Base-by-base conservation (phyloP, 352 stramenopile species). In the Vaucheria bursata region DNA sequence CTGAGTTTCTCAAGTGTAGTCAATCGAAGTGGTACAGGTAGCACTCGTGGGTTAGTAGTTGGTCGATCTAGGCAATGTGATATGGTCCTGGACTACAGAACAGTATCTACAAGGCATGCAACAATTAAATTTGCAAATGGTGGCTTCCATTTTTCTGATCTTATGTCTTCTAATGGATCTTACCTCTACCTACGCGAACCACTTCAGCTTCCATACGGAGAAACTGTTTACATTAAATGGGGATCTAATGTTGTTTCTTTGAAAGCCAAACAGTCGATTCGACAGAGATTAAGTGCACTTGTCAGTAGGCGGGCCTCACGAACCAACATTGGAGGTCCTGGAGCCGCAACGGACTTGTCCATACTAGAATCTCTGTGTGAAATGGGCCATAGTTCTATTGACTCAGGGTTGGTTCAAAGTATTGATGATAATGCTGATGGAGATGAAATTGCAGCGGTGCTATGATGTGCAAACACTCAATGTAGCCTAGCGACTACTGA, bases 81-180 rank as follows among this genome's bases (percentile, higher is more conserved):
- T 68, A 85, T 96, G 52, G 89, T 95, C 78, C 87, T 96, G 18
- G 93, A 85, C 79, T 78, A 81, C 68, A 65, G 91, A 75, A 95
- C 90, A 31, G 90, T 96, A 35, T 95, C 90, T 4, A 95, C 90
- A 12, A 91, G 93, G 52, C 91, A 96, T 74, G 91, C 91, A 0
- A 91, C 92, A 77, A 91, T 96, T 67, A 88, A 92, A 74, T 96
- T 93, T 80, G 84, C 74, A 67, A 77, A 75, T 29, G 91, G 90
- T 6, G 90, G 94, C 82, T 96, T 95, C 75, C 92, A 91, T 80
- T 85, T 96, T 32, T 92, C 92, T 73, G 91, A 96, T 71, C 88
- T 91, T 0, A 88, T 89, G 31, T 93, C 88, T 71, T 94, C 89
- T 6, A 96, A 96, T 82, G 91, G 91, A 74, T 78, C 67, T 34